Evolutionary conservation across 768 basidiomycete genomes (phyloP), one percentile per base, ranked within the genome.

Genomic region (Macrocybe gigantea): DNA sequence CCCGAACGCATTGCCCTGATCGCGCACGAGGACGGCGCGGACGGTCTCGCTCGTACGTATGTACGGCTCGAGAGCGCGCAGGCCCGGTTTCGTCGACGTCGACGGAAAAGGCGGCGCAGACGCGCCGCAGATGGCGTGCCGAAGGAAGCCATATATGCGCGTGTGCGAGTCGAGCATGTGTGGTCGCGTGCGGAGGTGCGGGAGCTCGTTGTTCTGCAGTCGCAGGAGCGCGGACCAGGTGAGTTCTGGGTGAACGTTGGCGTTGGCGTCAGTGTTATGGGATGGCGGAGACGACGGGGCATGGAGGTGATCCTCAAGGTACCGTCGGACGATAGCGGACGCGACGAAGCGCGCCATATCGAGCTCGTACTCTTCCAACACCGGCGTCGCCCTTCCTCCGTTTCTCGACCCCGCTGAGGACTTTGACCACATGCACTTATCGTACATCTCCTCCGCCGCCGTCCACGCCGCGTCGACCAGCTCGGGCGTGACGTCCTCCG

Each of bases 1-100:
- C 11, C 83, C 84, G 50, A 86, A 85, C 6, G 79, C 73, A 52
- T 85, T 85, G 14, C 83, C 82, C 15, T 75, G 72, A 50, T 85
- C 82, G 9, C 83, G 73, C 11, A 72, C 72, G 12, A 85, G 64
- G 7, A 82, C 63, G 1, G 67, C 72, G n/a, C 83, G 76, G 32
- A 79, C 69, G 37, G 64, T 66, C n/a, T 62, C 59, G 7, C 71
- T 69, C 7, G 66, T 71, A 14, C 67, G 56, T 4, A 76, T 57
- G 44, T 69, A 77, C 45, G 56, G 54, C 40, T 49, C 51, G 10
- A 71, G 60, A 8, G 33, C 47, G 11, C 53, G 55, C 14, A 56
- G 44, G 30, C 74, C 57, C 35, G 67, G 57, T 36, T 70, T 64
- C 22, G 22, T 22, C 22, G 22, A 22, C 22, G 22, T 22, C 4